Conservation (phyloP, 169 alveolate genomes). For the Cryptosporidium ubiquitum region DNA sequence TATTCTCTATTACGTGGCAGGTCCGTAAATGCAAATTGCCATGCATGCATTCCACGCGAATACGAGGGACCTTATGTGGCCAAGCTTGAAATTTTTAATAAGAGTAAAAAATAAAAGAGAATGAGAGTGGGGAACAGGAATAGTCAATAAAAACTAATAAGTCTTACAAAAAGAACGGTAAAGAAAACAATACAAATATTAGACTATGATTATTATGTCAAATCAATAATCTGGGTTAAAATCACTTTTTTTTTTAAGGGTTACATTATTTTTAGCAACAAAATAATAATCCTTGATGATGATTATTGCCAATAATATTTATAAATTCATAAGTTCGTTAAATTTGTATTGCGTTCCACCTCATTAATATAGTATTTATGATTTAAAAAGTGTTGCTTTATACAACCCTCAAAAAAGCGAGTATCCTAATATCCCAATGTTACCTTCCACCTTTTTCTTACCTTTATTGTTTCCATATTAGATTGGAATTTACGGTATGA, state of each 20-base stretch:
- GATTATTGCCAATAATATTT: background rate
- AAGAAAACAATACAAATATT: background rate
- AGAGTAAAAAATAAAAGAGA: background rate
- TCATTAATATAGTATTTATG: background rate
- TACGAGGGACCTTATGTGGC: background rate
- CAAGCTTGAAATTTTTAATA: background rate
- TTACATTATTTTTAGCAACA: background rate
- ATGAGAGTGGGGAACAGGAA: too few relatives aligned
- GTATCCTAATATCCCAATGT: background rate
- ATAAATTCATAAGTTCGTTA: background rate
- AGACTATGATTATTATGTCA: background rate
- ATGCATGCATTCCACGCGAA: conserved; percentile 1
- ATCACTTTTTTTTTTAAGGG: background rate
- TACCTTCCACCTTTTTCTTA: background rate
- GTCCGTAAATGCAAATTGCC: background rate
- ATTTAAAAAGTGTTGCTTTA: background rate
- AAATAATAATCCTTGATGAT: background rate
- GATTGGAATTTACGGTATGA: background rate
- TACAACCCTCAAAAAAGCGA: background rate
- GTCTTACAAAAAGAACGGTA: too few relatives aligned
- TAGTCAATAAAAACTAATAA: too few relatives aligned
- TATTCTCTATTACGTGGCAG: conserved; percentile 11
- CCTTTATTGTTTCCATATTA: background rate
- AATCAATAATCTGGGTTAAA: background rate
- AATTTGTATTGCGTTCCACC: background rate